Conservation (phyloP, 2,329 filamentous ascomycete species). For the Sporothrix pseudoabietina region DNA sequence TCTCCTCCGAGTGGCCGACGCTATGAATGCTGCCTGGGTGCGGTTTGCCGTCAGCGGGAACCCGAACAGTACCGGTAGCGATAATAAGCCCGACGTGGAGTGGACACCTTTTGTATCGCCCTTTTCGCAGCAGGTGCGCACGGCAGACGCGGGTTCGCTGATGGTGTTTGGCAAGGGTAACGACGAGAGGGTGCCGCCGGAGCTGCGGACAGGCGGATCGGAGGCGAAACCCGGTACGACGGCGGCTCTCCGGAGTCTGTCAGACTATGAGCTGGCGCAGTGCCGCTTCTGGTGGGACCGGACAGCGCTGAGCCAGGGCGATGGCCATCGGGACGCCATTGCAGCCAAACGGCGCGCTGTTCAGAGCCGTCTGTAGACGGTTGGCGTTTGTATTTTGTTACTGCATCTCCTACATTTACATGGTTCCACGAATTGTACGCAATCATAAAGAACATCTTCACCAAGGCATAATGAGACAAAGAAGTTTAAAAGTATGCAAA, state of each 20-base stretch:
- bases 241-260: slow-evolving; percentile 49
- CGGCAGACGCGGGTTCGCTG: slow-evolving; percentile 27
- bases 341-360: not conserved
- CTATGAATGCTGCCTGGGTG: slow-evolving; percentile 51
- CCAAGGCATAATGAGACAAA: not conserved
- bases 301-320: slow-evolving; percentile 52
- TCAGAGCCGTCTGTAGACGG: not conserved
- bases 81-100: slow-evolving; percentile 32
- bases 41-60: slow-evolving; percentile 41
- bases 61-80: not conserved
- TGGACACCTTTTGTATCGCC: slow-evolving; percentile 52
- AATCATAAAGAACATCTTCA: not conserved
- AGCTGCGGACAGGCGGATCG: slow-evolving; percentile 30
- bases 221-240: slow-evolving; percentile 48
- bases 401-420: not conserved
- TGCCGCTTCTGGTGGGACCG: slow-evolving; percentile 65
- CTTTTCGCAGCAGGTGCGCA: slow-evolving; percentile 36
- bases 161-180: slow-evolving; percentile 62
- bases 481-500: not conserved
- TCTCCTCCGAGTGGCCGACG: slow-evolving; percentile 43
- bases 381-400: not conserved
- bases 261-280: slow-evolving; percentile 49
- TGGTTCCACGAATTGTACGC: not conserved
- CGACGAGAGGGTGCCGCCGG: slow-evolving; percentile 50
- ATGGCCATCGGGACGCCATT: slow-evolving; percentile 37